Percentiles rank a stretch among this genome's conserved stretches.
Conservation (phyloP, 495 filamentous ascomycete genomes). For the Xylaria palmicola region DNA sequence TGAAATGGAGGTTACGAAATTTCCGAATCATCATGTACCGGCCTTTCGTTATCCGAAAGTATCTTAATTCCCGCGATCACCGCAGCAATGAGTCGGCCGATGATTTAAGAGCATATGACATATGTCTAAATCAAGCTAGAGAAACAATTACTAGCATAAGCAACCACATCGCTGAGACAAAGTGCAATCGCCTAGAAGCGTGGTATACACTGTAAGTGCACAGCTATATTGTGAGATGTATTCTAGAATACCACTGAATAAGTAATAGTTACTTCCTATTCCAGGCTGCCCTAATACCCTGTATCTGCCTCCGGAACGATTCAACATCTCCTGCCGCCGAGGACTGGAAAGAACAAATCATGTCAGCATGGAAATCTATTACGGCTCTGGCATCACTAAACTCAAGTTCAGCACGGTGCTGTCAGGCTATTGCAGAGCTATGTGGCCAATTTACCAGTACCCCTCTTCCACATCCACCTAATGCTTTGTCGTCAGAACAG, state of each 20-base stretch:
- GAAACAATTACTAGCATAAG: constrained; percentile 12
- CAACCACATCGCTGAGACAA: constrained; percentile 20
- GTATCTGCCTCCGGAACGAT: constrained; percentile 51
- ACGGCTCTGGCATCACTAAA: not conserved
- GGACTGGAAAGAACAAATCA: constrained; percentile 48
- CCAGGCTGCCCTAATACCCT: constrained; percentile 52
- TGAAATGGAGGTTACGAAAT: constrained; percentile 54
- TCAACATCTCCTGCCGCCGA: constrained; percentile 44
- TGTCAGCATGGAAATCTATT: constrained; percentile 31
- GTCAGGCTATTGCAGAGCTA: not conserved
- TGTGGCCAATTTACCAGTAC: constrained; percentile 6
- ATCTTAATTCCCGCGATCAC: constrained; percentile 28
- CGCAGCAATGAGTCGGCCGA: constrained; percentile 12
- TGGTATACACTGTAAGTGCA: constrained; percentile 53
- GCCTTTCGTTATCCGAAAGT: constrained; percentile 52
- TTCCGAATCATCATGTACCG: constrained; percentile 53
- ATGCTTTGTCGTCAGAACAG: not conserved
- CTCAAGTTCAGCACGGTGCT: constrained; percentile 2
- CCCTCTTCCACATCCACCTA: not conserved
- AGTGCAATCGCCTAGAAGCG: constrained; percentile 44
- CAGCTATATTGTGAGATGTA: not conserved
- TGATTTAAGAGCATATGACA: constrained; percentile 12
- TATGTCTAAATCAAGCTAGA: constrained; percentile 14
- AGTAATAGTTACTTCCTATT: constrained; percentile 51
- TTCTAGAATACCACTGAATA: not conserved